Conservation (phyloP, 148 eudicot species). For the Drosera capensis region DNA sequence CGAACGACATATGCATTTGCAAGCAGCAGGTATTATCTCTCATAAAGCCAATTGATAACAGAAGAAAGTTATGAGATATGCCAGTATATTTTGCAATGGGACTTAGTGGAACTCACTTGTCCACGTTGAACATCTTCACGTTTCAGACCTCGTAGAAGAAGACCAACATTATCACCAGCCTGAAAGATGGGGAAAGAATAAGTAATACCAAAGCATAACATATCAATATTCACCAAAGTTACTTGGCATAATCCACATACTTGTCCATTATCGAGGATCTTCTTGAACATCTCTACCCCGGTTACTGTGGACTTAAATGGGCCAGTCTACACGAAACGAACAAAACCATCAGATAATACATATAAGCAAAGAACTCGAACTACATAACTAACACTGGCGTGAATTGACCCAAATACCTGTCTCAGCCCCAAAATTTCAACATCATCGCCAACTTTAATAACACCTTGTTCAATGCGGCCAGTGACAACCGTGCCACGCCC, state of each 20-base stretch:
- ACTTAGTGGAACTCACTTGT: conserved; percentile 38
- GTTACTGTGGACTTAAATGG: conserved; percentile 69
- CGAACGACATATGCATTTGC: no score
- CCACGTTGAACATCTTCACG: conserved; percentile 79
- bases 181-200: conserved; percentile 15
- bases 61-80: neutral
- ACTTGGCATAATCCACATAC: no score
- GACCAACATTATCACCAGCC: conserved; percentile 99
- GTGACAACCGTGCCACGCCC: conserved; percentile 99
- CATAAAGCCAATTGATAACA: neutral
- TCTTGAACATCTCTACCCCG: conserved; percentile 98
- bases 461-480: conserved; percentile 93
- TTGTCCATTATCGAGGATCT: conserved; percentile 70
- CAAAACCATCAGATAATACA: neutral
- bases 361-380: neutral
- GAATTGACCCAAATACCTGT: conserved; percentile 56
- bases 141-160: conserved; percentile 85
- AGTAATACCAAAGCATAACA: no score
- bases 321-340: conserved; percentile 35
- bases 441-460: conserved; percentile 80
- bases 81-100: no score
- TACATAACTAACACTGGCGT: neutral
- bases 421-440: conserved; percentile 76
- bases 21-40: no score
- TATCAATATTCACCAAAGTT: no score